These are phyloP conservation scores for Penicillium paxilli DNA, from an alignment of 495 filamentous ascomycete species.

Conservation along the genomic window DNA sequence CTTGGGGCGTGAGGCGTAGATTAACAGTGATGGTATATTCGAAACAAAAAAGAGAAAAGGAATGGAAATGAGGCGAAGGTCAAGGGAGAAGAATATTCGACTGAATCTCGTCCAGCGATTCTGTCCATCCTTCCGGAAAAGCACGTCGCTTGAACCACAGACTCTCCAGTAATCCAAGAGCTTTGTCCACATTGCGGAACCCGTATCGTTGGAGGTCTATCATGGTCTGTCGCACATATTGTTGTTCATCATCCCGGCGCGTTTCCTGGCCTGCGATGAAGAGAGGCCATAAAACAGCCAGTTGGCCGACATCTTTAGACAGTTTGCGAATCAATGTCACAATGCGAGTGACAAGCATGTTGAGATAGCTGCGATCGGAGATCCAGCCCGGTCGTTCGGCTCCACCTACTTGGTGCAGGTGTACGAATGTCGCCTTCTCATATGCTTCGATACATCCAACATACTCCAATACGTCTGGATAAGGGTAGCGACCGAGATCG, in stretches of 20 bases:
- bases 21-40: neutral
- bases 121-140: conserved; percentile 41
- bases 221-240: conserved; percentile 39
- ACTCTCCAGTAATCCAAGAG: conserved; percentile 33
- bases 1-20: neutral
- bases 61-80: neutral
- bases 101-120: conserved; percentile 39
- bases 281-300: conserved; percentile 40
- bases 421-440: conserved; percentile 41
- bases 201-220: conserved; percentile 35
- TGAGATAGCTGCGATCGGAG: conserved; percentile 26
- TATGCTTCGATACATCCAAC: conserved; percentile 43
- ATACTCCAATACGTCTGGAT: conserved; percentile 36
- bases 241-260: conserved; percentile 33
- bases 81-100: conserved; percentile 27
- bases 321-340: conserved; percentile 33
- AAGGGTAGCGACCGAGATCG: conserved; percentile 28
- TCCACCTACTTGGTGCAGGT: conserved; percentile 37
- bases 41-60: neutral
- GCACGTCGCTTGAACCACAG: conserved; percentile 40
- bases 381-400: conserved; percentile 33
- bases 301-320: conserved; percentile 38
- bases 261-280: conserved; percentile 42
- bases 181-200: conserved; percentile 44
- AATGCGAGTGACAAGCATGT: conserved; percentile 36